Evolutionary conservation across 768 basidiomycete species (phyloP), one percentile per base, ranked within the genome.

Genomic region (Psilocybe sp.): DNA sequence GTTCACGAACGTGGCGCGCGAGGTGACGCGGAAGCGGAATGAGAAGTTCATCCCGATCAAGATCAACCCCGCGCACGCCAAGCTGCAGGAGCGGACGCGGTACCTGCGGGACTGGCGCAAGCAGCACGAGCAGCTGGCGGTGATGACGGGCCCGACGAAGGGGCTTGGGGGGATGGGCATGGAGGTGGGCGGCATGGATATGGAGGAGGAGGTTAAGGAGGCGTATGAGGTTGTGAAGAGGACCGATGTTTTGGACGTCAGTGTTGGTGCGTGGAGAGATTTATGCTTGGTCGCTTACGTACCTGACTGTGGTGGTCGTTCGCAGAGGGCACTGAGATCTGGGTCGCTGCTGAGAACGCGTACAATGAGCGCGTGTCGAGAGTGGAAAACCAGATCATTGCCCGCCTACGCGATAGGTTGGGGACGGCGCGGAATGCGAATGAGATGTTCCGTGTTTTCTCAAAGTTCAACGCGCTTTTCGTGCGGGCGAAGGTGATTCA

Each of bases 381-480:
- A 11, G 96, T 99, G 15, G 97, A 99, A 73, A 98, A 98, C 70
- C 96, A 98, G 67, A 98, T 98, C 63, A 98, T 98, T 65, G 89
- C 96, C 13, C 78, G 92, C 32, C 68, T 99, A 41, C 79, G 96
- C 19, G 96, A 98, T 68, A 78, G 92, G 51, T 77, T 98, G 10
- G 97, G 93, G 12, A 96, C 93, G 13, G 97, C 97, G 18, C 75
- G 94, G 31, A 99, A 98, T 65, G 96, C 97, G 13, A 96, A 97
- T 65, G 97, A 98, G 71, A 99, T 98, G 97, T 98, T 99, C 72
- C 80, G 96, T 45, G 96, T 98, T 40, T 98, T 99, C 69, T 95
- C 92, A 14, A 96, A 96, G 69, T 98, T 98, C 76, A 98, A 99
- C 64, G 91, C 94, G 0, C 70, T 98, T 33, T 97, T 98, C 63